Evolutionary conservation across 306 rosid species (phyloP).

Genomic region (Urtica urens): DNA sequence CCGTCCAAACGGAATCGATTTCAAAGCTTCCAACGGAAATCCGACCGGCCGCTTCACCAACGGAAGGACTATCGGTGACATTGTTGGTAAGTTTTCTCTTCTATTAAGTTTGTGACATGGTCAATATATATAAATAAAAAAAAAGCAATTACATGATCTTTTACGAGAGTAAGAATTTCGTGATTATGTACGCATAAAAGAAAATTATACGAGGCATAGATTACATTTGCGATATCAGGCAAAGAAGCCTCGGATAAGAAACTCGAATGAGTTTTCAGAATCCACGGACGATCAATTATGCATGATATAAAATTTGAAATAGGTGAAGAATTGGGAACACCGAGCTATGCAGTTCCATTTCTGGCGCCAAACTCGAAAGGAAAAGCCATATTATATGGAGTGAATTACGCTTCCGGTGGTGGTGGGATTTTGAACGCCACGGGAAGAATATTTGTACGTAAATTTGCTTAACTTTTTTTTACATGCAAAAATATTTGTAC

Average conservation of each 20-base stretch:
- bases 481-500: neutral
- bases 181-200: too few species aligned
- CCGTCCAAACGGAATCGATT: constrained; percentile 83
- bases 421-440: constrained; percentile 94
- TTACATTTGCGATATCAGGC: neutral
- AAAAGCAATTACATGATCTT: too few species aligned
- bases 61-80: constrained; percentile 89
- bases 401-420: constrained; percentile 95
- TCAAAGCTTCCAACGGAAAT: constrained; percentile 52
- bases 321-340: constrained; percentile 82
- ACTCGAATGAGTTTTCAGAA: too few species aligned
- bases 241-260: too few species aligned
- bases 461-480: neutral
- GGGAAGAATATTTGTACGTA: constrained; percentile 81
- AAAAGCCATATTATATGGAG: constrained; percentile 51
- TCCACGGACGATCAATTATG: too few species aligned
- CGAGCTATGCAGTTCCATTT: constrained; percentile 65
- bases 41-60: constrained; percentile 92
- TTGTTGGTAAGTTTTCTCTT: constrained; percentile 43
- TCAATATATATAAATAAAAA: too few species aligned
- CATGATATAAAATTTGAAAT: too few species aligned
- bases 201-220: neutral
- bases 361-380: constrained; percentile 73
- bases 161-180: too few species aligned
- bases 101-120: neutral